Base-by-base conservation (phyloP, 164 flowering plant species). In the Magnolia kwangsiensis region DNA sequence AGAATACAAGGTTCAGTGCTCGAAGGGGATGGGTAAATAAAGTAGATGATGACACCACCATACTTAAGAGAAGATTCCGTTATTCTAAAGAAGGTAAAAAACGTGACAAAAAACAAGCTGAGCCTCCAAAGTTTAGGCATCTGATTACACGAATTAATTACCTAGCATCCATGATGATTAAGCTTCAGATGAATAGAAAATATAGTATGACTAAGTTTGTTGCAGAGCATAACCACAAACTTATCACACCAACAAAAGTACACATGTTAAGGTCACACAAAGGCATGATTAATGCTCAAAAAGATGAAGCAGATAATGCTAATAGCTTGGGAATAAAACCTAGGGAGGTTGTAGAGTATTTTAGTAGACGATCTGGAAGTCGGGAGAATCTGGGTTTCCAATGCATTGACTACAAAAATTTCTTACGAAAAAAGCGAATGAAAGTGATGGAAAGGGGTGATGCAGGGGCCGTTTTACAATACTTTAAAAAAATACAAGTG, bases 401-500 rank as follows among this genome's bases (percentile, higher is more conserved):
- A 58, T 3, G 2, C 18, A 58, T 13, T 18, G 19, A 58, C 19
- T 31, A 31, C 7, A n/a, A 63, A 37, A 21, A 64, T 19, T 16
- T 37, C 19, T 11, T 37, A 9, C 59, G 8, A 4, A 31, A 23
- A 27, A 45, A 45, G 2, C 19, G 21, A 63, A 50, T 14, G 50
- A 31, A 31, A 31, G 37, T 4, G 4, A 31, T 31, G 1, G 4
- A 50, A 37, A 49, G 37, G 16, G 70, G 51, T 49, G 51, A 67
- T 49, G 45, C 50, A 7, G 31, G 69, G n/a, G 45, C 4, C 51
- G 29, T 72, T 21, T 55, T 78, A n/a, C 67, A 78, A 21, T 78
- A 74, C 70, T 73, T 78, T 50, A 10, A 27, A 7, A 67, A 51
- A 49, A 73, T 31, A 58, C 65, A 74, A 64, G 23, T 23, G 50